Evolutionary conservation across 2,329 filamentous ascomycete genomes (phyloP).

Genomic region (Ceratocystis diversiconidia): DNA sequence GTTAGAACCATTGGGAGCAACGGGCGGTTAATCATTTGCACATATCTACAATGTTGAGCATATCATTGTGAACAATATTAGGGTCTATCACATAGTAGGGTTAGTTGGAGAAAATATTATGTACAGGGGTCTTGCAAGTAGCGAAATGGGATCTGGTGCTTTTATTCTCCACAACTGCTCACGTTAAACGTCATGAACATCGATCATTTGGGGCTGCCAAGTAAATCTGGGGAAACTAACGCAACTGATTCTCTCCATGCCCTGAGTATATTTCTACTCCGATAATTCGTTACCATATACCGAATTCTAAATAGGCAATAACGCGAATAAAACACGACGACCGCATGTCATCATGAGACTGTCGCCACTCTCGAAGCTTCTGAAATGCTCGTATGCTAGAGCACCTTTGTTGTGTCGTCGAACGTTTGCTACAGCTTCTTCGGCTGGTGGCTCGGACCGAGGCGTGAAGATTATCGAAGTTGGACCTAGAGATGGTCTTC

Average conservation of each 20-base stretch:
- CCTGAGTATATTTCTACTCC: background rate
- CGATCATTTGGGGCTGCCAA: background rate
- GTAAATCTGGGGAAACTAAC: constrained; percentile 2
- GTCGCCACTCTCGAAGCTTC: background rate
- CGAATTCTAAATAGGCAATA: background rate
- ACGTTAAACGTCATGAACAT: constrained; percentile 7
- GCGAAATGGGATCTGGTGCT: background rate
- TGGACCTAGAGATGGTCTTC: constrained; percentile 70
- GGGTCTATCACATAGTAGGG: background rate
- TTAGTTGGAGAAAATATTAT: constrained; percentile 11
- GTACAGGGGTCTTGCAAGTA: constrained; percentile 6
- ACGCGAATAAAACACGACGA: background rate
- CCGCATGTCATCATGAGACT: background rate
- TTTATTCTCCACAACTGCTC: constrained; percentile 4
- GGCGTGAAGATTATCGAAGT: constrained; percentile 61
- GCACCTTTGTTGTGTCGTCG: constrained; percentile 8
- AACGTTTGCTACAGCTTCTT: constrained; percentile 12
- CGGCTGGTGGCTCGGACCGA: constrained; percentile 25
- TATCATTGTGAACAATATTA: background rate
- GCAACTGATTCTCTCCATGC: background rate
- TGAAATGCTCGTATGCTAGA: background rate
- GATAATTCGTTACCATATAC: background rate
- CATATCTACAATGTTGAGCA: background rate
- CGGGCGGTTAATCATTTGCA: background rate
- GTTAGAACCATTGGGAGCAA: too few species aligned